phyloP scores from a whole-genome alignment of 768 basidiomycete species.

The Daedalea quercina region DNA sequence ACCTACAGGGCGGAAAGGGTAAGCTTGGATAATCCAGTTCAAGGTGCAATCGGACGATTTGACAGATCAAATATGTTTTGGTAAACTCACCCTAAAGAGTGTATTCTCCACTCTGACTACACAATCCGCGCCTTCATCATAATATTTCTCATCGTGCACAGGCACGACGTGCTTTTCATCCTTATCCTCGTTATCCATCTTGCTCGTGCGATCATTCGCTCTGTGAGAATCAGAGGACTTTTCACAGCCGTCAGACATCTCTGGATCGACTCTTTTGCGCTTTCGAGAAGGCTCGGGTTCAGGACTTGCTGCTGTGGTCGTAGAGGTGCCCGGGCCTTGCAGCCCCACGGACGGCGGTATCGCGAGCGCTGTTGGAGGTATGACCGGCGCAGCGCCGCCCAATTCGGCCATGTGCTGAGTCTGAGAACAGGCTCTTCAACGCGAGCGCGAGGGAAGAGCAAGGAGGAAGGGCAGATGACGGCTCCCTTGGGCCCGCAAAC shows the following conservation, averaged over 20 bases:
- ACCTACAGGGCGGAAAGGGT: too few species aligned
- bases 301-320: neutral
- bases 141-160: conserved; percentile 46
- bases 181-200: neutral
- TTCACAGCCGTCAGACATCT: neutral
- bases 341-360: neutral
- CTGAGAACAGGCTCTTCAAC: neutral
- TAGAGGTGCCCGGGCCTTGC: neutral
- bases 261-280: conserved; percentile 9
- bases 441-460: neutral
- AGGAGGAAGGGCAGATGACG: neutral
- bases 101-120: conserved; percentile 55
- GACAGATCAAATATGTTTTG: too few species aligned
- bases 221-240: neutral
- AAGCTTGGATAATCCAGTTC: too few species aligned
- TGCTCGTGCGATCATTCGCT: conserved; percentile 2
- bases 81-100: conserved; percentile 55
- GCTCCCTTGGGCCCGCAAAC: neutral
- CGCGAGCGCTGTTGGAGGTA: neutral
- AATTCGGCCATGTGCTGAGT: neutral
- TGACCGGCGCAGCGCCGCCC: neutral
- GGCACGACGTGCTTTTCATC: neutral
- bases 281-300: conserved; percentile 11
- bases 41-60: too few species aligned
- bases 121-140: conserved; percentile 65